These are phyloP conservation scores for Coprinopsis strossmayeri DNA, from an alignment of 768 basidiomycete genomes.

Conservation along the genomic window DNA sequence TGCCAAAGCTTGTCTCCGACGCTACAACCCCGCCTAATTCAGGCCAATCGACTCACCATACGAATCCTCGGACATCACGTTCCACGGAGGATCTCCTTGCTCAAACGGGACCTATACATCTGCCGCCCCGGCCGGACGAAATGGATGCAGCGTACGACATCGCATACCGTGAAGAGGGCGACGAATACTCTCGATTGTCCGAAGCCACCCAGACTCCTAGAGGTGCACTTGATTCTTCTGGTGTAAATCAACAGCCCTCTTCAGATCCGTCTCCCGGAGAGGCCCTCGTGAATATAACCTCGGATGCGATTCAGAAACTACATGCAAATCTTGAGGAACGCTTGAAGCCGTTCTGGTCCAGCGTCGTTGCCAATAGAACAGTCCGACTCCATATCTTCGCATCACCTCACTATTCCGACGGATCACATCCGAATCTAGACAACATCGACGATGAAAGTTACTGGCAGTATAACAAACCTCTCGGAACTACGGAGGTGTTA, in stretches of 20 bases:
- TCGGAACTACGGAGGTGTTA: slow-evolving; percentile 41
- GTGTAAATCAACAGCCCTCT: background rate
- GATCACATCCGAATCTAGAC: slow-evolving; percentile 5
- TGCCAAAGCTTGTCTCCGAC: slow-evolving; percentile 51
- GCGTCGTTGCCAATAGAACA: slow-evolving; percentile 55
- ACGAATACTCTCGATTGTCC: slow-evolving; percentile 29
- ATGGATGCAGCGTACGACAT: slow-evolving; percentile 54
- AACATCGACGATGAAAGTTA: slow-evolving; percentile 16
- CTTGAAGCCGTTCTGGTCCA: slow-evolving; percentile 76
- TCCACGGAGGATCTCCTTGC: slow-evolving; percentile 47
- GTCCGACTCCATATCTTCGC: slow-evolving; percentile 61
- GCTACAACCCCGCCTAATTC: slow-evolving; percentile 16
- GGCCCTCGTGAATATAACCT: slow-evolving; percentile 14
- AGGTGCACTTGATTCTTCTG: slow-evolving; percentile 8
- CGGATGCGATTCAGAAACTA: slow-evolving; percentile 39
- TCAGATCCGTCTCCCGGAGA: slow-evolving; percentile 11
- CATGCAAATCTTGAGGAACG: slow-evolving; percentile 75
- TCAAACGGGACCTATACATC: slow-evolving; percentile 22
- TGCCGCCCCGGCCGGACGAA: slow-evolving; percentile 55
- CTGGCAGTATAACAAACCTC: slow-evolving; percentile 31
- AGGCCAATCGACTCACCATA: slow-evolving; percentile 17
- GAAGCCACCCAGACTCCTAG: slow-evolving; percentile 41
- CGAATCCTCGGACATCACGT: slow-evolving; percentile 20
- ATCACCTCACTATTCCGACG: slow-evolving; percentile 22
- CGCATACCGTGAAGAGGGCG: slow-evolving; percentile 9